phyloP scores from a whole-genome alignment of 2,329 filamentous ascomycete genomes.

The Penicillium fuscoglaucum region DNA sequence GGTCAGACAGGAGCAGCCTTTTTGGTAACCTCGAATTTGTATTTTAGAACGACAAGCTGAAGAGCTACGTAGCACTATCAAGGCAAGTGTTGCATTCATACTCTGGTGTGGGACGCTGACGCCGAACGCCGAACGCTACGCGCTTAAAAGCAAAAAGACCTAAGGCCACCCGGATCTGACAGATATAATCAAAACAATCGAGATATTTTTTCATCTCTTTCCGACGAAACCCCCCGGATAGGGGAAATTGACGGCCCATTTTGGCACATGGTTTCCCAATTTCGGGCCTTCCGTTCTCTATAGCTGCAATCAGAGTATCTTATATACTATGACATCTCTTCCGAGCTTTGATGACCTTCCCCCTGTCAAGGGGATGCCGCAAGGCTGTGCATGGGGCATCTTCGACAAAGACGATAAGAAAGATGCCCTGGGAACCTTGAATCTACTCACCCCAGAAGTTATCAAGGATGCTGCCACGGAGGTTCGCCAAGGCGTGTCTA shows the following conservation, averaged over 20 bases:
- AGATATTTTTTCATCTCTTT: neutral
- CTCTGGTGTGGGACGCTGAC: neutral
- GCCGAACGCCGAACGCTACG: neutral
- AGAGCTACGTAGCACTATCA: neutral
- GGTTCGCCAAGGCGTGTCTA: conserved; percentile 42
- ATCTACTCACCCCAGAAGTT: conserved; percentile 47
- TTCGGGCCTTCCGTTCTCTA: neutral
- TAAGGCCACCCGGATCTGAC: neutral
- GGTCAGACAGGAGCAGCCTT: conserved; percentile 12
- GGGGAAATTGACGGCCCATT: neutral
- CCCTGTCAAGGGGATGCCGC: conserved; percentile 42
- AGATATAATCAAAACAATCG: neutral
- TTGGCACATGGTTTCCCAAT: neutral
- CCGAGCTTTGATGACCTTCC: conserved; percentile 46
- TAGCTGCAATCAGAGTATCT: neutral
- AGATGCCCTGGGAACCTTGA: conserved; percentile 48
- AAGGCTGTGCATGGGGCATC: conserved; percentile 48
- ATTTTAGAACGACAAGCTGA: conserved; percentile 15
- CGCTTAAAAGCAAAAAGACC: neutral
- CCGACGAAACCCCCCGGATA: neutral
- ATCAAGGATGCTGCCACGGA: conserved; percentile 46
- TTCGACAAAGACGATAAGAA: conserved; percentile 42
- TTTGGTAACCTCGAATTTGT: conserved; percentile 15
- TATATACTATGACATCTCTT: neutral
- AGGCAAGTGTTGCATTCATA: neutral